Conservation (phyloP, 768 basidiomycete genomes). For the Gloeopeniophorella convolvens region DNA sequence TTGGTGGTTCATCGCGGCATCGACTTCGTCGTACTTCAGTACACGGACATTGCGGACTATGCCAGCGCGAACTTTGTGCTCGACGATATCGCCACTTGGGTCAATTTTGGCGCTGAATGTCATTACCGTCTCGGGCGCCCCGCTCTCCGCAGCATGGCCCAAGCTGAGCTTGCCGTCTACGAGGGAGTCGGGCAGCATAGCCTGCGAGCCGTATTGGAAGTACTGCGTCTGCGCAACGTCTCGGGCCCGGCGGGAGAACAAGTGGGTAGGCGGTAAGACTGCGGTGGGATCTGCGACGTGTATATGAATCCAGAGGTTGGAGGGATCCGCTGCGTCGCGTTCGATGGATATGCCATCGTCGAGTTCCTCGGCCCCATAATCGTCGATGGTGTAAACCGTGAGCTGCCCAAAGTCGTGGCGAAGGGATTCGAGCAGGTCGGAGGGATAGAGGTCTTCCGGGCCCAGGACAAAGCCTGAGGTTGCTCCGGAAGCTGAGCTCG, state of each 20-base stretch:
- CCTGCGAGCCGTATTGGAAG: slow-evolving; percentile 51
- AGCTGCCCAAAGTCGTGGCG: slow-evolving; percentile 83
- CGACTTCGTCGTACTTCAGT: slow-evolving; percentile 63
- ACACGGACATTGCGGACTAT: slow-evolving; percentile 61
- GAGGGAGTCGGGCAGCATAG: slow-evolving; percentile 66
- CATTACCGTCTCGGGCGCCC: slow-evolving; percentile 49
- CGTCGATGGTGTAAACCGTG: slow-evolving; percentile 85
- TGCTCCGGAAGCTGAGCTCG: neutral
- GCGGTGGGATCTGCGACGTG: slow-evolving; percentile 93
- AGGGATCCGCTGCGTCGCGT: slow-evolving; percentile 49
- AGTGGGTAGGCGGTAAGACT: slow-evolving; percentile 64
- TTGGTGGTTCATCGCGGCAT: slow-evolving; percentile 38
- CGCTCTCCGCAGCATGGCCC: slow-evolving; percentile 30
- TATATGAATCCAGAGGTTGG: slow-evolving; percentile 72
- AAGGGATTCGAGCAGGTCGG: slow-evolving; percentile 59
- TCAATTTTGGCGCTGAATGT: slow-evolving; percentile 77
- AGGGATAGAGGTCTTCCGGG: slow-evolving; percentile 55
- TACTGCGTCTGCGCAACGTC: slow-evolving; percentile 51
- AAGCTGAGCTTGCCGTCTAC: slow-evolving; percentile 47
- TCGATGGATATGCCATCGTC: slow-evolving; percentile 93
- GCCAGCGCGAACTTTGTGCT: slow-evolving; percentile 64
- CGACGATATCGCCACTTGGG: slow-evolving; percentile 54
- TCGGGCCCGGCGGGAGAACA: slow-evolving; percentile 52
- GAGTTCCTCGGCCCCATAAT: slow-evolving; percentile 69
- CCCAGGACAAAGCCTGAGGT: slow-evolving; percentile 31